Base-by-base conservation (phyloP, 2,329 filamentous ascomycete species). In the Westerdykella aurantiaca region DNA sequence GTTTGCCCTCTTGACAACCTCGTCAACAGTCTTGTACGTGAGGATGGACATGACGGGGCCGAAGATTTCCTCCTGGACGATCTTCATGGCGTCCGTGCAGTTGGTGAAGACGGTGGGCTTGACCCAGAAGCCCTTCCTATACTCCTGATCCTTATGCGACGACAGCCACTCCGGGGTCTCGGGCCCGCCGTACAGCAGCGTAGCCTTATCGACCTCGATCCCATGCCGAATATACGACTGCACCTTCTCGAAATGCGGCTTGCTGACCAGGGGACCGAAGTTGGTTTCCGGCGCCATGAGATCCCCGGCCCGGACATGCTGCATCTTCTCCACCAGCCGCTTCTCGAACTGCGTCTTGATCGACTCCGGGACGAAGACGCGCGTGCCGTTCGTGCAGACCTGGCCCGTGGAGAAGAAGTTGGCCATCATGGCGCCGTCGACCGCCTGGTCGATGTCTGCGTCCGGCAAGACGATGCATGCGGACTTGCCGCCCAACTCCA, bases 401-500 rank as follows among this genome's bases (percentile, higher is more conserved):
- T 95, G 89, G 23, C 89, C 89, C 0, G 86, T 86, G 53, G 85
- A 89, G 75, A 86, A 95, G 72, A 95, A 95, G 68, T 95, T 95
- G 56, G 88, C 89, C 75, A 94, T 88, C 85, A 95, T 90, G 50
- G 88, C 88, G 23, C 87, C 85, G 58, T 95, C 84, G 29, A 88
- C 89, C n/a, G 89, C 89, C 57, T 81, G 80, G 37, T 87, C 82
- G 16, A 91, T 67, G 41, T 88, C 80, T 13, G 85, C 86, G 58
- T 94, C 88, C 1, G 86, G 86, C 1, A 95, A 79, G 38, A 95
- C 76, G 40, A 95, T 73, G 34, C 88, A 74, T 0, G 88, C 86
- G 47, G 83, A 88, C 71, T 95, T 95, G 39, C 89, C 89, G 43
- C 89, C 89, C 0, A 95, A 77, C 69, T 95, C 89, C 85, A 94